Evolutionary conservation across 441 rosid species (phyloP), one percentile per base, ranked within the genome.

Genomic region (Hura crepitans): DNA sequence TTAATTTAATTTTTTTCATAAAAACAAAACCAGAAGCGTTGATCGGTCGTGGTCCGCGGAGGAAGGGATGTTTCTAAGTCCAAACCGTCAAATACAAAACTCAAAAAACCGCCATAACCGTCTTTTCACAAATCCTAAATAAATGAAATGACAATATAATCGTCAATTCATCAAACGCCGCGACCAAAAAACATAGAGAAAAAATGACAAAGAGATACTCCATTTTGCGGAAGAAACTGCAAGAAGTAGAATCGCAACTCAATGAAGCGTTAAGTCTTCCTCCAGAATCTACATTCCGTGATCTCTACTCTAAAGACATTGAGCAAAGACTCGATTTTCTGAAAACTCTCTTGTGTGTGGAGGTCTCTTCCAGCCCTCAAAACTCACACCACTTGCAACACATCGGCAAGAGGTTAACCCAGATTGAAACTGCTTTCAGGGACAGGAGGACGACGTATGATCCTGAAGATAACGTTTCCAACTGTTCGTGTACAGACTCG

Each of bases 161-260:
- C n/a, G n/a, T n/a, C n/a, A n/a, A n/a, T n/a, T n/a, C n/a, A n/a
- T n/a, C n/a, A n/a, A n/a, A n/a, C n/a, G n/a, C n/a, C n/a, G n/a
- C n/a, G n/a, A n/a, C n/a, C n/a, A n/a, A n/a, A n/a, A n/a, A n/a
- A n/a, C n/a, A n/a, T n/a, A n/a, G n/a, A n/a, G n/a, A n/a, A 64
- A 46, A 8, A 22, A 76, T 81, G 76, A 67, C 73, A 23, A 75
- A 81, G 69, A 45, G 68, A 69, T 63, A 56, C 79, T 50, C 73
- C 47, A 63, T 82, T 8, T 33, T 89, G 86, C 83, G 73, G 81
- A 87, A 78, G 47, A 87, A 74, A 79, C 76, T 87, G 25, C 74
- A 79, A 43, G 86, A 88, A 75, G 75, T 82, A 0, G 86, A 88
- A 67, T 63, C 66, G 15, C 33, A 75, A 22, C 76, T 90, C 70